Evolutionary conservation across 2,329 filamentous ascomycete species (phyloP).

Genomic region (Colletotrichum zoysiae): DNA sequence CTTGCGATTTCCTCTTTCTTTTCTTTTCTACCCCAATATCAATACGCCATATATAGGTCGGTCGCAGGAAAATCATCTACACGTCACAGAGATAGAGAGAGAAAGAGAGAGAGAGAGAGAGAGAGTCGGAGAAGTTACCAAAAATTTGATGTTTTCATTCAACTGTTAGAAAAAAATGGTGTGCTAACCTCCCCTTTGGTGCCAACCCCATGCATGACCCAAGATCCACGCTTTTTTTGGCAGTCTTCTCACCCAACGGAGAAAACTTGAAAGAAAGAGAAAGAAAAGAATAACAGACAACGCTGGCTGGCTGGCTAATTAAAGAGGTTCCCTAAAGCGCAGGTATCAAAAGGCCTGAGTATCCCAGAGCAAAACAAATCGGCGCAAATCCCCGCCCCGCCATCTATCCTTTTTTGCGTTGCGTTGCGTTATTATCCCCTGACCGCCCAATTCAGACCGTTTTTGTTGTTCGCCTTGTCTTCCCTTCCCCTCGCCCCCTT

Average conservation of each 20-base stretch:
- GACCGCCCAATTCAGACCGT: background rate
- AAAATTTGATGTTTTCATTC: background rate
- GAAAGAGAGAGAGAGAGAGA: too few species aligned
- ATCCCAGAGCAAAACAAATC: conserved; percentile 1
- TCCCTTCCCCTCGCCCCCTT: background rate
- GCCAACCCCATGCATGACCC: background rate
- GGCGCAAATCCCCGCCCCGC: background rate
- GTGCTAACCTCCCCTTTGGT: background rate
- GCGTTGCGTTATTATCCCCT: background rate
- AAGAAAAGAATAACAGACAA: background rate
- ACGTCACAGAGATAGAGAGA: background rate
- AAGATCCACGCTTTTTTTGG: background rate
- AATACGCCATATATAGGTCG: background rate
- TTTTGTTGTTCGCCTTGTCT: background rate
- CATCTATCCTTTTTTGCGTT: background rate
- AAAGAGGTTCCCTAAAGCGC: background rate
- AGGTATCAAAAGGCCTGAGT: background rate
- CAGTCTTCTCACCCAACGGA: background rate
- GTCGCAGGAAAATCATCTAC: too few species aligned
- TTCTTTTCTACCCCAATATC: background rate
- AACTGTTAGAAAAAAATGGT: background rate
- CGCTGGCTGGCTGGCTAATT: background rate
- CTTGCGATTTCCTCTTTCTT: background rate
- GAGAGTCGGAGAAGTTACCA: background rate
- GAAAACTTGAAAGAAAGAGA: background rate